Conservation (phyloP, 306 rosid species). For the Trifolium pratense region DNA sequence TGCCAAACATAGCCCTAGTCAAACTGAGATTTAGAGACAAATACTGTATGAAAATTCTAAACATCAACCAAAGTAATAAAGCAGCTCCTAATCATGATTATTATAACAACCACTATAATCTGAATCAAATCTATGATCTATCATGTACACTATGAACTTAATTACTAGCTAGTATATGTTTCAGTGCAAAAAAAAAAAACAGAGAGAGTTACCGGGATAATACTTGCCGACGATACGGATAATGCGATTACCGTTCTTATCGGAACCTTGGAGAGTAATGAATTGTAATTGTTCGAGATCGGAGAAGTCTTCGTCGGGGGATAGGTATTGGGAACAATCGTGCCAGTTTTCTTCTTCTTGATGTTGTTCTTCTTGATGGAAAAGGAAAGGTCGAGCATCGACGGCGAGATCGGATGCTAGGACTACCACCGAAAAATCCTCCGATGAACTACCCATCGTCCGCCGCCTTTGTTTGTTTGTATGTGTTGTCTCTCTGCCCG, state of each 20-base stretch:
- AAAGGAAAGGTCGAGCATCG: constrained; percentile 80
- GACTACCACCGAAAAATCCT: constrained; percentile 85
- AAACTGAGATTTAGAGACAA: background rate
- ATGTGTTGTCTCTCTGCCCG: background rate
- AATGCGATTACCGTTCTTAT: constrained; percentile 63
- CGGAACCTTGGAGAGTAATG: constrained; percentile 70
- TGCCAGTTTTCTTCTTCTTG: constrained; percentile 75
- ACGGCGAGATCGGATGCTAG: constrained; percentile 74
- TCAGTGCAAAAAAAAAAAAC: background rate
- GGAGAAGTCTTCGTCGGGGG: constrained; percentile 87
- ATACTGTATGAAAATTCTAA: background rate
- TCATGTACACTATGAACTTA: background rate
- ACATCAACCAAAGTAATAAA: background rate
- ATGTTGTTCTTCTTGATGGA: constrained; percentile 28
- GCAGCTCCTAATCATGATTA: background rate
- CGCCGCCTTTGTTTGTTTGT: constrained; percentile 23
- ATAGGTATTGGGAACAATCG: constrained; percentile 74
- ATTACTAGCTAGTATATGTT: background rate
- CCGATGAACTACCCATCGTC: constrained; percentile 68
- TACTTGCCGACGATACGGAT: constrained; percentile 83
- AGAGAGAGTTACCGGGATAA: constrained; percentile 65
- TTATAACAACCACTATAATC: background rate
- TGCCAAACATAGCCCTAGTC: no score
- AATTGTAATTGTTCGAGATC: constrained; percentile 86
- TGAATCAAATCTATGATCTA: background rate